Evolutionary conservation across 352 stramenopile genomes (phyloP).

Genomic region (Pythium brachiatum): DNA sequence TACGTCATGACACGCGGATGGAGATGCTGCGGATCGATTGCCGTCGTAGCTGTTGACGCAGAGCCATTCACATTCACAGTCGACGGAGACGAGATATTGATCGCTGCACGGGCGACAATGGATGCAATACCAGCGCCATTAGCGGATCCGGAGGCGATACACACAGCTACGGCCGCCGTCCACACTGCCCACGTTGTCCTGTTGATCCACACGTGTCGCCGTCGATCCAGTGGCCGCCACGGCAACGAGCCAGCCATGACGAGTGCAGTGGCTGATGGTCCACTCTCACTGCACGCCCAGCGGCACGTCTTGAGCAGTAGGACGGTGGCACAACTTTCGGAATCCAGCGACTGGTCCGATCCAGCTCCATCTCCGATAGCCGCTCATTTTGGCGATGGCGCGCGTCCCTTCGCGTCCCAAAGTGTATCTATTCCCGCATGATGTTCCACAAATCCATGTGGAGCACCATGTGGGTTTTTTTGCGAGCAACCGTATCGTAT

Average conservation of each 20-base stretch:
- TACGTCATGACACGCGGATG: slow-evolving; percentile 38
- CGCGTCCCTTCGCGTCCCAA: not conserved
- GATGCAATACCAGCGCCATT: not conserved
- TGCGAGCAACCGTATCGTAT: not conserved
- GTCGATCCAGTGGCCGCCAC: slow-evolving; percentile 4
- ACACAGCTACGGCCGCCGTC: not conserved
- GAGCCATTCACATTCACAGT: not conserved
- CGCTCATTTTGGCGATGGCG: not conserved
- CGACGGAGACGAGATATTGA: not conserved
- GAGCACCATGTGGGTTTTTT: not conserved
- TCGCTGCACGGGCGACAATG: not conserved
- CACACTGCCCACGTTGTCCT: not conserved
- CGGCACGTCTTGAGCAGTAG: not conserved
- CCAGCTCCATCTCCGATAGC: not conserved
- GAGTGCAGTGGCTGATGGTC: no score
- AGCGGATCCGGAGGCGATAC: not conserved
- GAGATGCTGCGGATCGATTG: slow-evolving; percentile 27
- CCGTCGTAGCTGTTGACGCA: not conserved
- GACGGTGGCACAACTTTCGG: not conserved
- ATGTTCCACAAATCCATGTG: not conserved
- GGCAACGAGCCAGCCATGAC: not conserved
- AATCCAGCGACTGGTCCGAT: slow-evolving; percentile 1
- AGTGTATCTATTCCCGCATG: not conserved
- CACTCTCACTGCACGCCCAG: no score
- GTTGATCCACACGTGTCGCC: not conserved